A percentile compares a stretch with the other conserved stretches of the same genome.
Conservation (phyloP, 225 moss, liverwort and hornwort genomes). For the Pleurozium schreberi region DNA sequence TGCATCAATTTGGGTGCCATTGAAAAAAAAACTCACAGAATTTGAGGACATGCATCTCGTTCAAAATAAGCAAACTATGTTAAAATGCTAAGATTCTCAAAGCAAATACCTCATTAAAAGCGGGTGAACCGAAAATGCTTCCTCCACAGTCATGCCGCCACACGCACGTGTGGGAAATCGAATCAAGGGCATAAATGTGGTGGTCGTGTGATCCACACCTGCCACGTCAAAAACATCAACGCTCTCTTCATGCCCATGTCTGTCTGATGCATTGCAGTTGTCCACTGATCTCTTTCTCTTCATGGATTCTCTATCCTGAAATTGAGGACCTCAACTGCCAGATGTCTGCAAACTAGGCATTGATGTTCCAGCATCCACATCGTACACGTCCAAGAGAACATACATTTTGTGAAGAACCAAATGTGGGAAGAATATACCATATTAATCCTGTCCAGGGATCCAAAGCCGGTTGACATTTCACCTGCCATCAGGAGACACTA, state of each 20-base stretch:
- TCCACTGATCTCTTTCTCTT: not conserved
- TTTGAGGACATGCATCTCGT: not conserved
- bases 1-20: not conserved
- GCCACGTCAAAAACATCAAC: not conserved
- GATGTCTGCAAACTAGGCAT: not conserved
- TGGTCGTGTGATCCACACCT: slow-evolving; percentile 49
- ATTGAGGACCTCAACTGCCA: not conserved
- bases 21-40: not conserved
- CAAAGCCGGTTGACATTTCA: slow-evolving; percentile 40
- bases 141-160: slow-evolving; percentile 30
- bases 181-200: slow-evolving; percentile 28
- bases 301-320: not conserved
- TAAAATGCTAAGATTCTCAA: not conserved
- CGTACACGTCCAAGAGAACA: not conserved
- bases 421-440: slow-evolving; percentile 7
- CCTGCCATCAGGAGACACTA: not conserved
- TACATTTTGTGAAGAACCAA: not conserved
- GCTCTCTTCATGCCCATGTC: not conserved
- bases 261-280: not conserved
- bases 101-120: slow-evolving; percentile 21
- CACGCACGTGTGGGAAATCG: slow-evolving; percentile 5
- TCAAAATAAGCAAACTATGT: not conserved
- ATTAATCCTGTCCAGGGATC: slow-evolving; percentile 32
- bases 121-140: slow-evolving; percentile 33
- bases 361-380: not conserved